Conservation (phyloP, 2,329 filamentous ascomycete species). For the Trichoderma semiorbis region DNA sequence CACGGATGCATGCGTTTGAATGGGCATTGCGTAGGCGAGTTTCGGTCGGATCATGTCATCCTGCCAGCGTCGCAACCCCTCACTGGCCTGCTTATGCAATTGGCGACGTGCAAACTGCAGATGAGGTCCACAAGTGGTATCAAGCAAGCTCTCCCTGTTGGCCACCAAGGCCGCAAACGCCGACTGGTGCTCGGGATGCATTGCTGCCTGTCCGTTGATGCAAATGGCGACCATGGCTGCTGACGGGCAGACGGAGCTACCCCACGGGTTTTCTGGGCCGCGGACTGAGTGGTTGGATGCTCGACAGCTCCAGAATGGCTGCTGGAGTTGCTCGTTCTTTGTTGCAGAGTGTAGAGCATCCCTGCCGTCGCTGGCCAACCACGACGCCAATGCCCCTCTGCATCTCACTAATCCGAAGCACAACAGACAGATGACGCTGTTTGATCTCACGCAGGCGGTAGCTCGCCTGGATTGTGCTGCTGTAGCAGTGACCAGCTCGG, state of each 20-base stretch:
- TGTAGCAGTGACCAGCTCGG: not conserved
- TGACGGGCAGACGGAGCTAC: not conserved
- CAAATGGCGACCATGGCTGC: not conserved
- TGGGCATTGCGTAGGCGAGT: constrained; percentile 2
- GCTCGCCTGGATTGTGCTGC: not conserved
- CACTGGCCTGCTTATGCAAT: constrained; percentile 7
- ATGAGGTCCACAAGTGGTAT: constrained; percentile 14
- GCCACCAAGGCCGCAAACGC: constrained; percentile 7
- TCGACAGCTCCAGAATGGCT: not conserved
- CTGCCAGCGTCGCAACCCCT: constrained; percentile 5
- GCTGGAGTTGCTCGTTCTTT: not conserved
- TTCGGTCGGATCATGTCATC: not conserved
- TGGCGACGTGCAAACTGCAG: constrained; percentile 10
- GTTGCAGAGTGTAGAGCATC: not conserved
- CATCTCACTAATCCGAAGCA: not conserved
- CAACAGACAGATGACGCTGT: not conserved
- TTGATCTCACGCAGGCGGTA: not conserved
- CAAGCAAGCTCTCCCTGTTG: constrained; percentile 3
- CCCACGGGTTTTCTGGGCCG: constrained; percentile 9
- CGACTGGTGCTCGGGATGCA: constrained; percentile 7
- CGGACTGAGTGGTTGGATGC: not conserved
- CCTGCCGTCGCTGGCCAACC: not conserved
- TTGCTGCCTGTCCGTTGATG: constrained; percentile 16
- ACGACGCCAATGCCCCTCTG: not conserved
- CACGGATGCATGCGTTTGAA: constrained; percentile 11